Conservation (phyloP, 2,329 filamentous ascomycete genomes). For the Claviceps pusilla region DNA sequence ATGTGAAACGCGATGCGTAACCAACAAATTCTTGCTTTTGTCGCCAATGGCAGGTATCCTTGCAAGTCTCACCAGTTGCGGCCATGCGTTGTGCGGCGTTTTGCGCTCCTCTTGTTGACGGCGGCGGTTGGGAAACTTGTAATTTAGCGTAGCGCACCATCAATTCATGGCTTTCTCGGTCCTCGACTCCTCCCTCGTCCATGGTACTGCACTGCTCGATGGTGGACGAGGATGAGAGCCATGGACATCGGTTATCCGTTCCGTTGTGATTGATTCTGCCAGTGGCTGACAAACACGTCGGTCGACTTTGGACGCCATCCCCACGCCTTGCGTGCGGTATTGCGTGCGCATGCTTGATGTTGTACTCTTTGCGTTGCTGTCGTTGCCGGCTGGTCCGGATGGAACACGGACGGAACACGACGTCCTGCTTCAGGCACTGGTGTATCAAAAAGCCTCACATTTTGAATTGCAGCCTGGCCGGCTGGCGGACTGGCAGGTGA, state of each 20-base stretch:
- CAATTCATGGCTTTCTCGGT: neutral
- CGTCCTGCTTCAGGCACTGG: neutral
- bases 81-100: neutral
- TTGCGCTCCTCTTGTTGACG: neutral
- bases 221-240: too few relatives aligned
- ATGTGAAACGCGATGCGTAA: neutral
- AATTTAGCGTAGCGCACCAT: neutral
- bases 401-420: neutral
- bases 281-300: too few relatives aligned
- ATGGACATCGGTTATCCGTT: too few relatives aligned
- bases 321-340: too few relatives aligned
- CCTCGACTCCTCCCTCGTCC: neutral
- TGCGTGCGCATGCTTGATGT: neutral
- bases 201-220: neutral
- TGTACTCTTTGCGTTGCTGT: neutral
- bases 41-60: neutral
- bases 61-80: too few relatives aligned
- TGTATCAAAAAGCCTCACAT: neutral
- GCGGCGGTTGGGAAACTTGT: too few relatives aligned
- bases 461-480: neutral
- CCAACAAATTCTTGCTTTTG: neutral
- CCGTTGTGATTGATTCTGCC: neutral
- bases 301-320: neutral
- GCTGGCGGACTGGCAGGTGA: neutral
- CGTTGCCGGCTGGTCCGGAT: neutral